phyloP scores from a whole-genome alignment of 352 stramenopile genomes.

The Phytophthora colocasiae region DNA sequence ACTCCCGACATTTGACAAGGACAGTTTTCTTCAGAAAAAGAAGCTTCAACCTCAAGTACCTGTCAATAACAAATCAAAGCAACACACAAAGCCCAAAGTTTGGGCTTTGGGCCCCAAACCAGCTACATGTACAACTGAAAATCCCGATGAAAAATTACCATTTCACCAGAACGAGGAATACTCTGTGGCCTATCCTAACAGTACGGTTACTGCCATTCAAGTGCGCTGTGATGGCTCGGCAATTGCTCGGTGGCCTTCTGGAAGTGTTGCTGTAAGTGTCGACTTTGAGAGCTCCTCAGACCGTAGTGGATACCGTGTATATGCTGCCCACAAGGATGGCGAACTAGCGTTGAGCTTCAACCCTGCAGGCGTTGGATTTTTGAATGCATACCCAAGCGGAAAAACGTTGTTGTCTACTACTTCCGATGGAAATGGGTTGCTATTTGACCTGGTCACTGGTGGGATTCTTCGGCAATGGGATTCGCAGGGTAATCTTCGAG shows the following conservation, averaged over 20 bases:
- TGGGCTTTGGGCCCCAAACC: too few species aligned
- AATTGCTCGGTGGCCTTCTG: conserved; percentile 71
- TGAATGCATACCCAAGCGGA: conserved; percentile 83
- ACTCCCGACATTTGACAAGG: conserved; percentile 53
- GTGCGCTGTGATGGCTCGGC: conserved; percentile 70
- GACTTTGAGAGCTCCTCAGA: conserved; percentile 53
- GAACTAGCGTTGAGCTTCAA: conserved; percentile 76
- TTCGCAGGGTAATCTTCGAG: conserved; percentile 39
- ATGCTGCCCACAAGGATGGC: conserved; percentile 75
- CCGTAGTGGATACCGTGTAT: conserved; percentile 63
- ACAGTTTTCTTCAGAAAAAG: conserved; percentile 55
- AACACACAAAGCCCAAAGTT: conserved; percentile 2
- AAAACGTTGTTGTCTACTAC: conserved; percentile 79
- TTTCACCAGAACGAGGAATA: conserved; percentile 54
- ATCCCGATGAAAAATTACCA: background rate
- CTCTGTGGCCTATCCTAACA: conserved; percentile 52
- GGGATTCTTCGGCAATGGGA: conserved; percentile 72
- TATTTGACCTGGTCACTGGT: conserved; percentile 54
- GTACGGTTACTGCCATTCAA: conserved; percentile 55
- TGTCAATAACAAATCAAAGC: conserved; percentile 22
- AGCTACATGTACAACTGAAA: background rate
- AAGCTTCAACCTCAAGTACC: conserved; percentile 17
- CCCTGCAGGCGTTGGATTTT: conserved; percentile 66
- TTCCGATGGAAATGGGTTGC: conserved; percentile 61
- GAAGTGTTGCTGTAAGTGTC: conserved; percentile 69